phyloP scores from a whole-genome alignment of 495 filamentous ascomycete genomes.

The Penicillium pulvis region DNA sequence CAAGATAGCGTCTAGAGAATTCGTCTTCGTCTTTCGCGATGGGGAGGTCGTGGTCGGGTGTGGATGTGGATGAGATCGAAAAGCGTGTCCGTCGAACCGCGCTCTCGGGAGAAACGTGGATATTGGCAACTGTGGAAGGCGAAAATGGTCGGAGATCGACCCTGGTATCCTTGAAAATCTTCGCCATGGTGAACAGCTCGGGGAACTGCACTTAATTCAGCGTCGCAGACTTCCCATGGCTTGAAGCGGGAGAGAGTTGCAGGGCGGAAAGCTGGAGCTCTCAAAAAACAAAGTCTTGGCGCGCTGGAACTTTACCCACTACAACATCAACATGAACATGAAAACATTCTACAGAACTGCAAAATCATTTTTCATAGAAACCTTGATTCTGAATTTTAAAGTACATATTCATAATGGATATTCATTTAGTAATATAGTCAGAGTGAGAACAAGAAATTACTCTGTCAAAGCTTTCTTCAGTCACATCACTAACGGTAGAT shows the following conservation, averaged over 20 bases:
- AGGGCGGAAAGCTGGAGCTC: constrained; percentile 47
- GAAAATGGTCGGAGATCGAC: constrained; percentile 76
- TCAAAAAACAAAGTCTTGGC: constrained; percentile 53
- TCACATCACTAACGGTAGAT: constrained; percentile 1
- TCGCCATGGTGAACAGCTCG: constrained; percentile 44
- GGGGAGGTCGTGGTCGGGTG: constrained; percentile 33
- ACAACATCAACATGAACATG: not conserved
- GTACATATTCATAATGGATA: not conserved
- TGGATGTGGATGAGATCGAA: constrained; percentile 42
- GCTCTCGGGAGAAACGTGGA: constrained; percentile 66
- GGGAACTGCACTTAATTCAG: constrained; percentile 22
- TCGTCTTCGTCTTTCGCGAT: constrained; percentile 69
- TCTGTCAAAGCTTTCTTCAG: constrained; percentile 4
- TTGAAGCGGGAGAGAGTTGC: constrained; percentile 27
- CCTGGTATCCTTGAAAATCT: constrained; percentile 83
- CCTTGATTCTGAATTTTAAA: not conserved
- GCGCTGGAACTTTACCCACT: constrained; percentile 16
- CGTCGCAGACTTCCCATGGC: constrained; percentile 43
- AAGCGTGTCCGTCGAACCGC: constrained; percentile 46
- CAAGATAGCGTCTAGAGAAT: constrained; percentile 70
- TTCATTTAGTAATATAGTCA: not conserved
- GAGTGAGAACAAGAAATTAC: not conserved
- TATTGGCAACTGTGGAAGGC: constrained; percentile 66
- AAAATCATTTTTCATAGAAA: not conserved
- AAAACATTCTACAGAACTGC: not conserved